Conservation (phyloP, 2,329 filamentous ascomycete species). For the Parafenestella ontariensis region DNA sequence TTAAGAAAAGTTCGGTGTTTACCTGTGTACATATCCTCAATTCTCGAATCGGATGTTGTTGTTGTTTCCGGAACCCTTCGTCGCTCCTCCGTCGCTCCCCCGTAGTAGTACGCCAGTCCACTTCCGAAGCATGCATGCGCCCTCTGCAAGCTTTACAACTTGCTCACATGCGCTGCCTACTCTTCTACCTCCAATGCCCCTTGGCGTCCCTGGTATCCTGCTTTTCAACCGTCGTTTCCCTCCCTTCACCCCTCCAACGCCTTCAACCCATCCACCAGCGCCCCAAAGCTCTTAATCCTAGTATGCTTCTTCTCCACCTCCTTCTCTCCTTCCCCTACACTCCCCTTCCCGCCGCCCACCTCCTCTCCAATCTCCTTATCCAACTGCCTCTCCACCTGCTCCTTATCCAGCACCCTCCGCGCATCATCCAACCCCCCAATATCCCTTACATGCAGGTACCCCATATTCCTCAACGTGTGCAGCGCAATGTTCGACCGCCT, state of each 20-base stretch:
- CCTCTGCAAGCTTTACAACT: neutral
- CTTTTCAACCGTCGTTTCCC: no score
- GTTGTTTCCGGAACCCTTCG: neutral
- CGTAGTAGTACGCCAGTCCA: no score
- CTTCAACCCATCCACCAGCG: conserved; percentile 39
- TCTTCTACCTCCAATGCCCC: no score
- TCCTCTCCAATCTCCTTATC: conserved; percentile 7
- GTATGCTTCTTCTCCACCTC: conserved; percentile 15
- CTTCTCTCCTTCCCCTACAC: neutral
- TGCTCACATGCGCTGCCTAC: no score
- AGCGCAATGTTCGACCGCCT: conserved; percentile 44
- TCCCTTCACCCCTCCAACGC: conserved; percentile 28
- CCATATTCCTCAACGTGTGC: conserved; percentile 35
- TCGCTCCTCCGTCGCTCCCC: neutral
- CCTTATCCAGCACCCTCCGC: conserved; percentile 33
- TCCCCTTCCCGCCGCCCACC: neutral
- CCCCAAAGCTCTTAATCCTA: conserved; percentile 30
- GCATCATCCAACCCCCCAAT: conserved; percentile 48
- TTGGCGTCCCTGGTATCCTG: no score
- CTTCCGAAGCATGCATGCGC: neutral
- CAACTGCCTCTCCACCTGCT: conserved; percentile 29
- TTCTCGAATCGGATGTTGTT: neutral
- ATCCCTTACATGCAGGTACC: conserved; percentile 41
- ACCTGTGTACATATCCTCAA: conserved; percentile 16
- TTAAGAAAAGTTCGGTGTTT: conserved; percentile 16